phyloP scores from a whole-genome alignment of 805 yeast genomes.

The Wickerhamia fluorescens region DNA sequence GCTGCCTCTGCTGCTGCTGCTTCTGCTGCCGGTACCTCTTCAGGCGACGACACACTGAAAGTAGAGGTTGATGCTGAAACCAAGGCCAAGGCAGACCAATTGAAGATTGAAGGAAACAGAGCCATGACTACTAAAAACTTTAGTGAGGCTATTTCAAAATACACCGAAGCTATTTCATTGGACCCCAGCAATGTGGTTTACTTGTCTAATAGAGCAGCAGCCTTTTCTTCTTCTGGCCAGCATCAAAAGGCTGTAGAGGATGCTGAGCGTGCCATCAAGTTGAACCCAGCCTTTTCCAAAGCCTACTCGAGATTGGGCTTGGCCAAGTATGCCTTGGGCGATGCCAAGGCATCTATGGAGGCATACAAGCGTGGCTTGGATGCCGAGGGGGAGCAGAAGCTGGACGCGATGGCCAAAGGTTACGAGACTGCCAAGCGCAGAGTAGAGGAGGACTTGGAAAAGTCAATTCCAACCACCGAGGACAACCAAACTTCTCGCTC shows the following conservation, averaged over 20 bases:
- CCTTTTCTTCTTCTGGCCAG: constrained; percentile 70
- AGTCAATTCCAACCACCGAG: constrained; percentile 22
- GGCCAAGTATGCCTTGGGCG: constrained; percentile 92
- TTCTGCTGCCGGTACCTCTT: constrained; percentile 15
- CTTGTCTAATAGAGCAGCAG: constrained; percentile 94
- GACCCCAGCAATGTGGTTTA: constrained; percentile 74
- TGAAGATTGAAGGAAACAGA: constrained; percentile 84
- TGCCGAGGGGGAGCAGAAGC: constrained; percentile 75
- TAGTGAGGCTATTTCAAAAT: constrained; percentile 63
- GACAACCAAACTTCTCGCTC: constrained; percentile 19
- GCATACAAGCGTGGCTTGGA: constrained; percentile 87
- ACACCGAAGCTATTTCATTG: constrained; percentile 71
- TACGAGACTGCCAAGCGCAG: constrained; percentile 89
- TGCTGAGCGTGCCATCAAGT: constrained; percentile 72
- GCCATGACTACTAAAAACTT: constrained; percentile 77
- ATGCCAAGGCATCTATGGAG: constrained; percentile 79
- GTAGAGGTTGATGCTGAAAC: constrained; percentile 42
- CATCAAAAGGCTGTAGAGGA: constrained; percentile 76
- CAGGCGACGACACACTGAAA: constrained; percentile 17
- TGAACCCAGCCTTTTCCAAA: constrained; percentile 78
- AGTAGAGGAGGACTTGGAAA: constrained; percentile 66
- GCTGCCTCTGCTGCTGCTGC: constrained; percentile 8
- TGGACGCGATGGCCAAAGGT: constrained; percentile 88
- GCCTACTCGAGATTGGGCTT: constrained; percentile 94
- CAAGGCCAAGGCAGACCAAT: constrained; percentile 69